These are phyloP conservation scores for Carallia brachiata DNA, from an alignment of 345 rosid species.

Conservation along the genomic window DNA sequence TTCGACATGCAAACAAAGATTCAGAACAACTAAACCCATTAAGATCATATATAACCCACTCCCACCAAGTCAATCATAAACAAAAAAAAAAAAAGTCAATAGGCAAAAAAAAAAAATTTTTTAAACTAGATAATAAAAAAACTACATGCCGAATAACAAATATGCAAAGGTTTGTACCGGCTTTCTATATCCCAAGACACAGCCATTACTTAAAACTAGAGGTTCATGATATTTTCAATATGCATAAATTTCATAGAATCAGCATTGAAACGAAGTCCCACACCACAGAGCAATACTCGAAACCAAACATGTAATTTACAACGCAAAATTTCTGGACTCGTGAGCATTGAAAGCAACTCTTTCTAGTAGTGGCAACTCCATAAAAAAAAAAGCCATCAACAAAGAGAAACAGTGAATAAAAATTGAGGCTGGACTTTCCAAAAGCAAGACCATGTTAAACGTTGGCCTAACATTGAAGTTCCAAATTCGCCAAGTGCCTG, in stretches of 20 bases:
- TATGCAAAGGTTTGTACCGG: neutral
- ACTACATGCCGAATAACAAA: neutral
- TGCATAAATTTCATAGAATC: constrained; percentile 22
- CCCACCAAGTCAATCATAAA: constrained; percentile 34
- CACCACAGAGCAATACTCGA: neutral
- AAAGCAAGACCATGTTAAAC: neutral
- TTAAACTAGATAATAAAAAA: neutral
- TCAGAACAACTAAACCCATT: constrained; percentile 43
- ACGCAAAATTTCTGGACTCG: neutral
- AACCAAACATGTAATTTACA: neutral
- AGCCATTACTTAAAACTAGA: constrained; percentile 13
- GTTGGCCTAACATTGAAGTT: neutral
- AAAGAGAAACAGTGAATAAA: neutral
- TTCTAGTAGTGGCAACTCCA: neutral
- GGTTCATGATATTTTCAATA: constrained; percentile 30
- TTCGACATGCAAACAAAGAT: constrained; percentile 60
- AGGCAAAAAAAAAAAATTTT: no score
- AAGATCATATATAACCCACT: constrained; percentile 28
- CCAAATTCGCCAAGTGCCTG: neutral
- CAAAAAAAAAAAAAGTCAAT: neutral
- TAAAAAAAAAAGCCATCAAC: neutral
- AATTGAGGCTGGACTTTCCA: neutral
- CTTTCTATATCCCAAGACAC: constrained; percentile 4
- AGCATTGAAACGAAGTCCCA: neutral
- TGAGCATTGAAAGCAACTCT: neutral